These are phyloP conservation scores for Draba incana DNA, from an alignment of 345 rosid genomes.

Conservation along the genomic window DNA sequence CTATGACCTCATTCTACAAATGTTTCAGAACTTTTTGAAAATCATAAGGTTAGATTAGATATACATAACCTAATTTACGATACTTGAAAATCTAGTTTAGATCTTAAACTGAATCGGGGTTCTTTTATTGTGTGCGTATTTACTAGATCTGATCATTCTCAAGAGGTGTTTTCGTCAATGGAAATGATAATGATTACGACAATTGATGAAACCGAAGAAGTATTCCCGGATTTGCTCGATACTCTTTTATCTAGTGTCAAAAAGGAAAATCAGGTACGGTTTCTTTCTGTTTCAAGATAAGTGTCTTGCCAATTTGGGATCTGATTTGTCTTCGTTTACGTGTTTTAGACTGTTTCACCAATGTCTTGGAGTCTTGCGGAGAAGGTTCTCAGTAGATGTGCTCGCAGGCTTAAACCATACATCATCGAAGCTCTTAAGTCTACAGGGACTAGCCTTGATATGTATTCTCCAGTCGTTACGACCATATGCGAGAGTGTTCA, in stretches of 20 bases:
- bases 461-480: constrained; percentile 62
- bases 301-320: constrained; percentile 20
- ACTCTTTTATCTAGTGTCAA: constrained; percentile 62
- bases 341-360: constrained; percentile 56
- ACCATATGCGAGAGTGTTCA: constrained; percentile 48
- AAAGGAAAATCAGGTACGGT: constrained; percentile 64
- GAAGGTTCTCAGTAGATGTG: constrained; percentile 63
- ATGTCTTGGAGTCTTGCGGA: constrained; percentile 50
- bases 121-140: constrained; percentile 29
- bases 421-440: constrained; percentile 60
- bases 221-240: constrained; percentile 56
- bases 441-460: constrained; percentile 46
- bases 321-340: constrained; percentile 16
- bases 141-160: constrained; percentile 63
- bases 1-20: constrained; percentile 55
- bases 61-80: constrained; percentile 4
- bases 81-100: constrained; percentile 21
- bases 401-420: constrained; percentile 61
- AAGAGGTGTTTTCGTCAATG: constrained; percentile 56
- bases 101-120: constrained; percentile 29
- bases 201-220: constrained; percentile 67
- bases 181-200: constrained; percentile 72
- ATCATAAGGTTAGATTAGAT: constrained; percentile 51
- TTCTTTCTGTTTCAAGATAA: constrained; percentile 18
- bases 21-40: constrained; percentile 62